Percentiles rank a stretch among this genome's conserved stretches.
These are phyloP conservation scores for Filobasidium uniguttulatum DNA, from an alignment of 1,284 basidiomycete genomes.

Conservation along the genomic window DNA sequence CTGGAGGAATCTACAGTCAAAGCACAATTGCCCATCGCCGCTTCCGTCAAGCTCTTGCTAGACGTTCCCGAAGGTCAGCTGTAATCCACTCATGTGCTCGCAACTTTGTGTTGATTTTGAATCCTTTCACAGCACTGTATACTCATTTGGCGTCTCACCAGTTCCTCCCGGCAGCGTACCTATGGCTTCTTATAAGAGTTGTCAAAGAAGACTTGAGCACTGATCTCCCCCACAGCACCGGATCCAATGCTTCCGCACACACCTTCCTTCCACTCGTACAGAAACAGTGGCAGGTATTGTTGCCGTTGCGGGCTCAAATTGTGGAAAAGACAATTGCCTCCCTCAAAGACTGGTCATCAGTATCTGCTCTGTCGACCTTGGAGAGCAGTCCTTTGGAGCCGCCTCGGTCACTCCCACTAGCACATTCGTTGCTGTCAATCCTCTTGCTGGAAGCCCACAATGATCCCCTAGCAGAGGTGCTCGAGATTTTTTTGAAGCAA, in stretches of 20 bases:
- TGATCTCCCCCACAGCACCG: constrained; percentile 19
- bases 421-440: constrained; percentile 61
- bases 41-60: constrained; percentile 71
- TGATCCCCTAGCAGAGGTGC: constrained; percentile 54
- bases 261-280: constrained; percentile 55
- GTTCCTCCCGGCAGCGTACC: constrained; percentile 67
- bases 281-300: constrained; percentile 75
- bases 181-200: constrained; percentile 70
- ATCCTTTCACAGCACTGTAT: too few species aligned
- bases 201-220: constrained; percentile 40
- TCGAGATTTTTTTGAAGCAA: constrained; percentile 56
- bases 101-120: too few species aligned
- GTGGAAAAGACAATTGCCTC: constrained; percentile 63
- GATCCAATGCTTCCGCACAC: constrained; percentile 21
- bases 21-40: constrained; percentile 58
- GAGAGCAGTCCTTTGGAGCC: too few species aligned
- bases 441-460: constrained; percentile 59
- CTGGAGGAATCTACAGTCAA: constrained; percentile 36
- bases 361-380: constrained; percentile 44
- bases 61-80: constrained; percentile 63
- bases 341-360: constrained; percentile 42
- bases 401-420: too few species aligned
- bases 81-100: constrained; percentile 31
- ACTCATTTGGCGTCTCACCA: constrained; percentile 23
- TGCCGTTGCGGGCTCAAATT: constrained; percentile 70